Evolutionary conservation across 1,284 basidiomycete genomes (phyloP).

Genomic region (Austropuccinia psidii): DNA sequence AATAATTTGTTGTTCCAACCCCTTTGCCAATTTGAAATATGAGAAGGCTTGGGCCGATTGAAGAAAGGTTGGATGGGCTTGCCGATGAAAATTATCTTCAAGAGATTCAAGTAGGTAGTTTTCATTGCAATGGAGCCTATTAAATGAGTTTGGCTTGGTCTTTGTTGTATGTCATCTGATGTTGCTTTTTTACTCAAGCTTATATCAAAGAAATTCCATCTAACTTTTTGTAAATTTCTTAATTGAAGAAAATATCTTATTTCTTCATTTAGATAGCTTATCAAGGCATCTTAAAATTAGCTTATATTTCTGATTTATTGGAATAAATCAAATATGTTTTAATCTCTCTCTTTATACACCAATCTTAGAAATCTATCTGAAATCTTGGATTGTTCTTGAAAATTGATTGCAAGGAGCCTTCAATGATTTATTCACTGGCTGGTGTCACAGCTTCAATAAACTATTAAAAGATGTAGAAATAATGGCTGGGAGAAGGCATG

Average conservation of each 20-base stretch:
- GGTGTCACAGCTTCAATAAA: conserved; percentile 73
- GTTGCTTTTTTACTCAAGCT: not conserved
- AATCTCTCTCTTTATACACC: conserved; percentile 64
- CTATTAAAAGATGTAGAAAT: conserved; percentile 66
- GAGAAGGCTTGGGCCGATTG: conserved; percentile 80
- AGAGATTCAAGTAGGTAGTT: conserved; percentile 78
- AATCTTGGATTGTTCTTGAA: conserved; percentile 46
- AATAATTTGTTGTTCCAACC: conserved; percentile 46
- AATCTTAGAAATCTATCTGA: conserved; percentile 39
- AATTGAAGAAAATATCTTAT: not conserved
- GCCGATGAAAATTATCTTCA: conserved; percentile 30
- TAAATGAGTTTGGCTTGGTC: conserved; percentile 85
- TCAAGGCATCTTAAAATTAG: conserved; percentile 88
- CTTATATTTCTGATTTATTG: conserved; percentile 85
- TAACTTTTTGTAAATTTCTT: not conserved
- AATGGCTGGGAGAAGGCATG: conserved; percentile 52
- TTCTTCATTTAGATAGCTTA: conserved; percentile 58
- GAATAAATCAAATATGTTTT: conserved; percentile 71
- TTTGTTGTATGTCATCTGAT: conserved; percentile 68
- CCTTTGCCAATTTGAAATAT: conserved; percentile 77
- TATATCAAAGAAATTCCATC: not conserved
- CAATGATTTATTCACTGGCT: conserved; percentile 62
- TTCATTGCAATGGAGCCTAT: conserved; percentile 82
- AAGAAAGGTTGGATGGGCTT: conserved; percentile 55
- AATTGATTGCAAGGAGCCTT: conserved; percentile 55